Evolutionary conservation across 2,329 filamentous ascomycete species (phyloP), one percentile per base, ranked within the genome.

Genomic region (Cordyceps pruinosa): DNA sequence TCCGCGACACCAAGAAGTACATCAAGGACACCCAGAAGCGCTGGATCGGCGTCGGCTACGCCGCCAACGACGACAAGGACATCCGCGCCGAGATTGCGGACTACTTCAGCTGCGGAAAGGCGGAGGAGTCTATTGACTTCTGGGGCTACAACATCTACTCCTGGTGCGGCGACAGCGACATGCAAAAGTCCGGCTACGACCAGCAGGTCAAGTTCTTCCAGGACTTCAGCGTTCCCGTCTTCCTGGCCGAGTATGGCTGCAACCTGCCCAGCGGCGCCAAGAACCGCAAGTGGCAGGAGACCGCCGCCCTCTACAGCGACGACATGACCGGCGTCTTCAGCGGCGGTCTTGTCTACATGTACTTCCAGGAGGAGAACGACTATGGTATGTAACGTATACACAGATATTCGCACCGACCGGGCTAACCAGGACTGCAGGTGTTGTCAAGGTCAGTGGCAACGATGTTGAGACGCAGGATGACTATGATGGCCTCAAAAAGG

Each of bases 81-180:
- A 95, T 96, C 66, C 89, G 94, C 72, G 80, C 80, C 63, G 79
- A 90, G 67, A 84, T 97, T 68, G 89, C 90, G 64, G 77, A 90
- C 70, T 99, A 96, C 82, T 97, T 99, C 78, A 92, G 96, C 81
- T 99, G 94, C 70, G 89, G 92, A 60, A 57, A 66, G 3, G 73
- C 83, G 60, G 70, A 78, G 34, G 75, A 78, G 9, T 68, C 88
- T 60, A 96, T 97, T 63, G 94, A 99, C 75, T 97, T 95, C 80
- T 99, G 92, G 89, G 94, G 94, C 59, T 97, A 97, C 87, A 99
- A 99, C 81, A 96, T 97, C 77, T 99, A 99, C 82, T 96, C 92
- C 54, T 99, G 94, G 94, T 99, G 94, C 72, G 94, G 93, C 65
- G 73, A 92, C 65, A 96, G 89, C 68, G 84, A 78, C 66, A 94